Percentiles rank a stretch among this genome's conserved stretches.
Conservation (phyloP, 768 basidiomycete species). For the Trametes maxima region DNA sequence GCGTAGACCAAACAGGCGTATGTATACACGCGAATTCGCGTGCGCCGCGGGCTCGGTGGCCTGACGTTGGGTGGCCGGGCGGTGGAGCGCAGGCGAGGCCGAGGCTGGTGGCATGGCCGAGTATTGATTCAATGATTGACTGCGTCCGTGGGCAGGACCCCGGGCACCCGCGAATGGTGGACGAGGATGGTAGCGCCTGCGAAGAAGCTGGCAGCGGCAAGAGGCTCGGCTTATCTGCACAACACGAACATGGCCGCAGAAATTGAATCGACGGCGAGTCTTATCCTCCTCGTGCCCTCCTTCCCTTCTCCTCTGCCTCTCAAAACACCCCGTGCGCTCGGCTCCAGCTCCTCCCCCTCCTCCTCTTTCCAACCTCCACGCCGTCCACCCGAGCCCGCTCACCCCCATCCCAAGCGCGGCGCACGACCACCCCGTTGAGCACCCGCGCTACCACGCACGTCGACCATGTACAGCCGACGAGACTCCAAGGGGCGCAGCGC, state of each 20-base stretch:
- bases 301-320: conserved; percentile 16
- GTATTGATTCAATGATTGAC: neutral
- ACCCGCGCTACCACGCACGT: neutral
- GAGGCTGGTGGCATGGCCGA: neutral
- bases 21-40: neutral
- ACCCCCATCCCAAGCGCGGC: neutral
- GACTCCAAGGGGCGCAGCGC: conserved; percentile 22
- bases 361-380: conserved; percentile 9
- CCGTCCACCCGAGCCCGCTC: neutral
- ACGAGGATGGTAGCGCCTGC: neutral
- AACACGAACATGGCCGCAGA: neutral
- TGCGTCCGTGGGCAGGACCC: conserved; percentile 7
- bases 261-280: neutral
- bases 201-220: neutral
- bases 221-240: conserved; percentile 8
- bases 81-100: conserved; percentile 8
- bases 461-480: conserved; percentile 21
- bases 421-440: conserved; percentile 12
- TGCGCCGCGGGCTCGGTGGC: neutral
- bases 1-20: neutral
- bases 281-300: conserved; percentile 18
- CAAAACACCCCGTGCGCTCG: conserved; percentile 7
- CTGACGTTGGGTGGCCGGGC: conserved; percentile 20
- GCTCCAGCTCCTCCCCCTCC: neutral
- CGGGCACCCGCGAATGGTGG: neutral